phyloP scores from a whole-genome alignment of 495 filamentous ascomycete species.

The Collariella sp. region DNA sequence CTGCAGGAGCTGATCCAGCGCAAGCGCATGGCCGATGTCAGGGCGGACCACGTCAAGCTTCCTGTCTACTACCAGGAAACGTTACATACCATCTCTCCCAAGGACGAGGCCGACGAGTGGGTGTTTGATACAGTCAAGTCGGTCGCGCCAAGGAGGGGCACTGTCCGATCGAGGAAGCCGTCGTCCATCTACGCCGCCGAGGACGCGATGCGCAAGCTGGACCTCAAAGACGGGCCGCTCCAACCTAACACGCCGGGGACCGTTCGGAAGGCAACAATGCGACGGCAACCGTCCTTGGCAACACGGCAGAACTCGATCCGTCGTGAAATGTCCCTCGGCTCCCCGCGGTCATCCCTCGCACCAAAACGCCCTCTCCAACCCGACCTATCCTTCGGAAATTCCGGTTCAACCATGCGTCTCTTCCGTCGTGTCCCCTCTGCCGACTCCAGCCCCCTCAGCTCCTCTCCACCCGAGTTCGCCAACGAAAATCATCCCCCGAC shows the following conservation, averaged over 20 bases:
- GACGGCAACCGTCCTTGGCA: slow-evolving; percentile 46
- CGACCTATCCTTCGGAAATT: slow-evolving; percentile 84
- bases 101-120: slow-evolving; percentile 76
- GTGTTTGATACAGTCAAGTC: slow-evolving; percentile 94
- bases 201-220: slow-evolving; percentile 51
- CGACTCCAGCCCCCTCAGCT: slow-evolving; percentile 39
- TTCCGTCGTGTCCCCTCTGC: slow-evolving; percentile 79
- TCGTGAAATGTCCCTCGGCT: slow-evolving; percentile 33
- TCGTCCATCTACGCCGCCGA: slow-evolving; percentile 44
- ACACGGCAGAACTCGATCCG: slow-evolving; percentile 19
- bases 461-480: slow-evolving; percentile 27
- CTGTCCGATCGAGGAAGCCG: slow-evolving; percentile 45
- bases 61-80: slow-evolving; percentile 88
- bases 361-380: slow-evolving; percentile 70
- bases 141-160: slow-evolving; percentile 32
- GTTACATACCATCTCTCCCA: slow-evolving; percentile 61
- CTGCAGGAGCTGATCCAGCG: slow-evolving; percentile 82
- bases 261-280: slow-evolving; percentile 42
- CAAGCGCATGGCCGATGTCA: slow-evolving; percentile 68
- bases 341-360: slow-evolving; percentile 43
- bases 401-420: slow-evolving; percentile 76
- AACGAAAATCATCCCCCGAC: slow-evolving; percentile 39
- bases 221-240: slow-evolving; percentile 48
- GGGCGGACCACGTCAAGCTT: slow-evolving; percentile 50
- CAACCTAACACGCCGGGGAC: slow-evolving; percentile 45